These are phyloP conservation scores for Colletotrichum tofieldiae DNA, from an alignment of 2,329 filamentous ascomycete genomes.

Conservation along the genomic window DNA sequence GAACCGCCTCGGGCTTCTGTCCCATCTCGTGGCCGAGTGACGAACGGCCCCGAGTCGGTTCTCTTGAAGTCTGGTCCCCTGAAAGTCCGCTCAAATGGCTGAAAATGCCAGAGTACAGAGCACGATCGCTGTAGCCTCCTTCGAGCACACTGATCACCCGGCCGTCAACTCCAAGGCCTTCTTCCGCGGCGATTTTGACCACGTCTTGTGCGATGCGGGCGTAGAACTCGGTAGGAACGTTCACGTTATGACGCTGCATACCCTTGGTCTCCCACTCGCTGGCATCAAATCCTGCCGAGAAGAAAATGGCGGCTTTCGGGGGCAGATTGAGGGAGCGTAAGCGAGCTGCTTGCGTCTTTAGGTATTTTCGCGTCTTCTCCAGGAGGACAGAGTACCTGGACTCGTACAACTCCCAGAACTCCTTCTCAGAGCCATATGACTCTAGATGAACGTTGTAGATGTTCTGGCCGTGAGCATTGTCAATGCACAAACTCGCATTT, in stretches of 20 bases:
- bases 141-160: slow-evolving; percentile 94
- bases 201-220: slow-evolving; percentile 91
- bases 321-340: slow-evolving; percentile 71
- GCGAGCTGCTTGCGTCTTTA: slow-evolving; percentile 80
- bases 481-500: slow-evolving; percentile 94
- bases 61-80: slow-evolving; percentile 62
- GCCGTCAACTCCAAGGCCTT: slow-evolving; percentile 83
- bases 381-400: slow-evolving; percentile 82
- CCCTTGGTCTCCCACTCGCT: slow-evolving; percentile 93
- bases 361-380: slow-evolving; percentile 84
- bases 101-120: slow-evolving; percentile 87
- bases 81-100: slow-evolving; percentile 91
- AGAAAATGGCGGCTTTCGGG: slow-evolving; percentile 90
- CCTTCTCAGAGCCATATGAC: slow-evolving; percentile 83
- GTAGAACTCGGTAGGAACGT: slow-evolving; percentile 97
- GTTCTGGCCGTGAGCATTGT: slow-evolving; percentile 93
- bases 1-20: slow-evolving; percentile 62
- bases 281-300: slow-evolving; percentile 97
- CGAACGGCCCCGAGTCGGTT: slow-evolving; percentile 49
- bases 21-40: slow-evolving; percentile 74
- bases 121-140: slow-evolving; percentile 95
- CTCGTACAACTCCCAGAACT: slow-evolving; percentile 93
- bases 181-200: slow-evolving; percentile 84
- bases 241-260: slow-evolving; percentile 97
- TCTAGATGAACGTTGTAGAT: slow-evolving; percentile 98